Evolutionary conservation across 176 grass and related monocot species (phyloP).

Genomic region (Aechmea fasciata): DNA sequence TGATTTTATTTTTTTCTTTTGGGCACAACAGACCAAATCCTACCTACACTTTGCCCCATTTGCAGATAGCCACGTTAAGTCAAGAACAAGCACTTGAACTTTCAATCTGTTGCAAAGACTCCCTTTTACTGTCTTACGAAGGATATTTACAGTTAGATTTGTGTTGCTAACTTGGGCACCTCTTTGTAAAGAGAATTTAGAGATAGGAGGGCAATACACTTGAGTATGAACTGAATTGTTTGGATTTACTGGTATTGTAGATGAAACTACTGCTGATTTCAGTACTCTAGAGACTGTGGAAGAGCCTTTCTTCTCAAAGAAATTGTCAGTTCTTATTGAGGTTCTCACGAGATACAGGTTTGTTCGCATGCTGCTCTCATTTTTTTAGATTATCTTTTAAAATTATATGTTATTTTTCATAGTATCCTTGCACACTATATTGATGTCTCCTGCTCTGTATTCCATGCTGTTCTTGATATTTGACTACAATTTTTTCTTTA

Average conservation of each 20-base stretch:
- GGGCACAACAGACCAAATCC: no score
- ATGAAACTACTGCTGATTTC: conserved; percentile 26
- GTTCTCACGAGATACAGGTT: conserved; percentile 67
- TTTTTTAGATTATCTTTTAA: background rate
- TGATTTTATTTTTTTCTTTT: no score
- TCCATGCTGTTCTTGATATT: no score
- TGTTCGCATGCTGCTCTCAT: background rate
- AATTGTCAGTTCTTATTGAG: conserved; percentile 54
- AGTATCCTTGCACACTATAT: background rate
- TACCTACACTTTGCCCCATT: no score
- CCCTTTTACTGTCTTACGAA: no score
- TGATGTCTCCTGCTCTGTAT: background rate
- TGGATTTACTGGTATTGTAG: conserved; percentile 25
- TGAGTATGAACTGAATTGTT: conserved; percentile 1
- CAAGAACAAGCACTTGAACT: no score
- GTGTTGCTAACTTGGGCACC: background rate
- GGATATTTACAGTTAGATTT: background rate
- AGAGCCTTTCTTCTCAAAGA: conserved; percentile 94
- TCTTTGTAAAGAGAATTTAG: background rate
- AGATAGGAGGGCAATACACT: background rate
- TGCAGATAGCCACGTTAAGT: no score
- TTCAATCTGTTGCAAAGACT: no score
- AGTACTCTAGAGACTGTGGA: conserved; percentile 44
- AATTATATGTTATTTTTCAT: background rate
- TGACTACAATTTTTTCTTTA: no score